Conservation (phyloP, 805 yeast species). For the Ogataea methanolica region DNA sequence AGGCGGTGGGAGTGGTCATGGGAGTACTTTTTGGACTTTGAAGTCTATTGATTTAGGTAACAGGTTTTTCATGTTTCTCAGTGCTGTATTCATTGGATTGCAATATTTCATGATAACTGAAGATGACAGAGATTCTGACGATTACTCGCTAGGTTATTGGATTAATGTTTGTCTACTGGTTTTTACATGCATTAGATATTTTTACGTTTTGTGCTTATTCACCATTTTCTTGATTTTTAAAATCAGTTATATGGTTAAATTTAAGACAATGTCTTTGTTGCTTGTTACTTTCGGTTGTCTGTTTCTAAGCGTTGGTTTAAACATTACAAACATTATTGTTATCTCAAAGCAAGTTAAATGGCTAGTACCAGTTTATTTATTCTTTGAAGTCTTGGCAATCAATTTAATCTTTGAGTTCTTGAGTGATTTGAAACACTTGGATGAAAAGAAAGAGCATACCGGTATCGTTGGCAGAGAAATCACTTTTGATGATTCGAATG, state of each 20-base stretch:
- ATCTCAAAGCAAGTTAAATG: slow-evolving; percentile 41
- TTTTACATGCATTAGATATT: slow-evolving; percentile 26
- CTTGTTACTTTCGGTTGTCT: slow-evolving; percentile 33
- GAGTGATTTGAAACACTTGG: slow-evolving; percentile 46
- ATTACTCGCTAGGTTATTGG: slow-evolving; percentile 19
- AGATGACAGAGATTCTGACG: neutral
- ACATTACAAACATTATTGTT: slow-evolving; percentile 20
- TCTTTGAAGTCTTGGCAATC: slow-evolving; percentile 45
- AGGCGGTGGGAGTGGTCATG: neutral
- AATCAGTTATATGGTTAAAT: slow-evolving; percentile 43
- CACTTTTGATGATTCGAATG: slow-evolving; percentile 9
- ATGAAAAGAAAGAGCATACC: slow-evolving; percentile 44
- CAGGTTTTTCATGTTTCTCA: neutral
- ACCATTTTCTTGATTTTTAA: slow-evolving; percentile 35
- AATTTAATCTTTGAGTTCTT: slow-evolving; percentile 68
- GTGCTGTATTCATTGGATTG: neutral
- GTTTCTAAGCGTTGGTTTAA: slow-evolving; percentile 32
- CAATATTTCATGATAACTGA: neutral
- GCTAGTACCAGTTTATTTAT: slow-evolving; percentile 42
- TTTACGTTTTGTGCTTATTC: slow-evolving; percentile 29
- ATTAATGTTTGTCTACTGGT: slow-evolving; percentile 28
- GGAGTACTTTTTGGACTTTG: neutral
- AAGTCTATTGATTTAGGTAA: neutral
- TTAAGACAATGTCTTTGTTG: slow-evolving; percentile 45
- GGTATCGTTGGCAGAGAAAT: slow-evolving; percentile 64